Percentiles rank a stretch among this genome's conserved stretches.
phyloP scores from a whole-genome alignment of 768 basidiomycete genomes.

The Leccinellum rugosiceps region DNA sequence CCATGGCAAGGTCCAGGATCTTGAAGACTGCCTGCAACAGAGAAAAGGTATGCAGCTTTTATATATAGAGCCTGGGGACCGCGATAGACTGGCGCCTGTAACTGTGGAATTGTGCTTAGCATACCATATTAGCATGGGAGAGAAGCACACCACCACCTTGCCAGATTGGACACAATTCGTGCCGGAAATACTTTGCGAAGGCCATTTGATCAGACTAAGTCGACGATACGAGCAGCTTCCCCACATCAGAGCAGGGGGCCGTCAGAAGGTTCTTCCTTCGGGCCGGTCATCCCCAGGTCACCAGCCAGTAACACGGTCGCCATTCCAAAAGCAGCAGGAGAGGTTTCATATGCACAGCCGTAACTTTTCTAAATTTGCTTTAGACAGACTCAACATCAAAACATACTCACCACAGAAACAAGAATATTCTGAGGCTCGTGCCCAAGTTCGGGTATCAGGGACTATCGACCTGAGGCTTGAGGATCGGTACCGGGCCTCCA shows the following conservation, averaged over 20 bases:
- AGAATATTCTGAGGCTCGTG: neutral
- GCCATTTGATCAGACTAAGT: neutral
- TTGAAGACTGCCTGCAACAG: neutral
- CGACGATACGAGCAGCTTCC: neutral
- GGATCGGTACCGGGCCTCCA: neutral
- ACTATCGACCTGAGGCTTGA: neutral
- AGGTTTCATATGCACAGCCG: neutral
- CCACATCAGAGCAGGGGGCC: neutral
- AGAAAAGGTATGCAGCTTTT: neutral
- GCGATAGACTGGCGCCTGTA: neutral
- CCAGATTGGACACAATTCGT: neutral
- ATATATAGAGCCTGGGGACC: neutral
- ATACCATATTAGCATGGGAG: conserved; percentile 13
- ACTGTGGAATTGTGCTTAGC: neutral
- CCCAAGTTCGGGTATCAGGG: neutral
- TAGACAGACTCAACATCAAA: neutral
- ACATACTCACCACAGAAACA: neutral
- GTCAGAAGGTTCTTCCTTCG: neutral
- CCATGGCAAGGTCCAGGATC: conserved; percentile 28
- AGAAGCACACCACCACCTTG: conserved; percentile 17
- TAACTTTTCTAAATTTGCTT: neutral
- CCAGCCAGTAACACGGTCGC: neutral
- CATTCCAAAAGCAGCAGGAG: neutral
- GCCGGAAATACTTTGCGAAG: neutral
- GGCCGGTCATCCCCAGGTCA: neutral